Evolutionary conservation across 2,329 filamentous ascomycete species (phyloP).

Genomic region (Colletotrichum nymphaeae): DNA sequence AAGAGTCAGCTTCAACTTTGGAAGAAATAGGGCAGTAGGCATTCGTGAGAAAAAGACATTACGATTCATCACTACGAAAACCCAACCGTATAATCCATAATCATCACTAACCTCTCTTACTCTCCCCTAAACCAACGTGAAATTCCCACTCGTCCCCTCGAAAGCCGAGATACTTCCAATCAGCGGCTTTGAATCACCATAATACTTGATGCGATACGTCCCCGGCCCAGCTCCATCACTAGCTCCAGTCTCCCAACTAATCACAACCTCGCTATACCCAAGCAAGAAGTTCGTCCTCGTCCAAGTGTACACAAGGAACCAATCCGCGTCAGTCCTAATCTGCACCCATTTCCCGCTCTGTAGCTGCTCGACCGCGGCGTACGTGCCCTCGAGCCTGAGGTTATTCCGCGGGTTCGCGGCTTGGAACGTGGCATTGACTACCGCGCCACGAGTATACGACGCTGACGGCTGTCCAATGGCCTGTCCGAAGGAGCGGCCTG

Average conservation of each 20-base stretch:
- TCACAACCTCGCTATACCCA: conserved; percentile 81
- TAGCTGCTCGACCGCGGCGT: conserved; percentile 77
- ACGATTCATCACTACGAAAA: background rate
- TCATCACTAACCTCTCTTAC: background rate
- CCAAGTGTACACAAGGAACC: conserved; percentile 87
- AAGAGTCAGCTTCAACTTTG: background rate
- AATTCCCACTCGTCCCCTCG: conserved; percentile 72
- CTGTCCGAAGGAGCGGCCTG: conserved; percentile 78
- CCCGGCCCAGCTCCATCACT: conserved; percentile 61
- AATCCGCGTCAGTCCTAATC: conserved; percentile 81
- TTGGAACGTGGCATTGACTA: conserved; percentile 77
- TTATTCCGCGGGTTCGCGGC: conserved; percentile 94
- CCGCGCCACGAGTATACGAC: conserved; percentile 69
- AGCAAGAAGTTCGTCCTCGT: conserved; percentile 74
- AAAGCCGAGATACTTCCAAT: conserved; percentile 73
- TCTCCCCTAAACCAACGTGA: conserved; percentile 49
- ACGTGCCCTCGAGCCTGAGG: conserved; percentile 81
- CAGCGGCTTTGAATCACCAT: conserved; percentile 81
- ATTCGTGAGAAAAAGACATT: background rate
- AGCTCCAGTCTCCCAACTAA: conserved; percentile 80
- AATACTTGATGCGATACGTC: conserved; percentile 84
- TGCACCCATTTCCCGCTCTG: conserved; percentile 66
- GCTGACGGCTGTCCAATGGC: conserved; percentile 65
- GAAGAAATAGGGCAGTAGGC: accelerated
- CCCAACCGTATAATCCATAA: background rate